A percentile compares a stretch with the other conserved stretches of the same genome.
These are phyloP conservation scores for Schwanniomyces etchellsii DNA, from an alignment of 1,139 yeast genomes.

Conservation along the genomic window DNA sequence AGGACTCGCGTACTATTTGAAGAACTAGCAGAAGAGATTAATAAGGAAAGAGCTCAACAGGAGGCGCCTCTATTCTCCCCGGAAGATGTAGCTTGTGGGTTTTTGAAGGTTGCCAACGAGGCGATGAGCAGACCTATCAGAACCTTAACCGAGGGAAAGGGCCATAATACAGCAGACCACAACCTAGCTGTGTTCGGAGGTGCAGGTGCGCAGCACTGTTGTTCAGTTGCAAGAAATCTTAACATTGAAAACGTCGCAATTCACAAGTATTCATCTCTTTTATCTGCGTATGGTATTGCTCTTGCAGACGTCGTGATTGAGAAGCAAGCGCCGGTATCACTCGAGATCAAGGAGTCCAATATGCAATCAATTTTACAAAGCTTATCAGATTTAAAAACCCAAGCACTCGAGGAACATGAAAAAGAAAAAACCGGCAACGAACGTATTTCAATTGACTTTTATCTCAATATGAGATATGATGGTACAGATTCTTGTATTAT, in stretches of 20 bases:
- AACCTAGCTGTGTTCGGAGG: conserved; percentile 53
- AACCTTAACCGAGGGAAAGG: conserved; percentile 50
- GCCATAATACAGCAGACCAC: conserved; percentile 40
- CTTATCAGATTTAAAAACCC: conserved; percentile 11
- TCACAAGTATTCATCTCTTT: conserved; percentile 48
- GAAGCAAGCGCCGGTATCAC: conserved; percentile 41
- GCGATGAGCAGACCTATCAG: conserved; percentile 54
- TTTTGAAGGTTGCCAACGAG: conserved; percentile 49
- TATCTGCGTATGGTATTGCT: conserved; percentile 54
- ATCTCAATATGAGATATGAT: conserved; percentile 60
- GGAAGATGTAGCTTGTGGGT: conserved; percentile 49
- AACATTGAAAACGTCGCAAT: conserved; percentile 41
- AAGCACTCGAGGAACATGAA: conserved; percentile 12
- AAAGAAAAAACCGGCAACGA: conserved; percentile 18
- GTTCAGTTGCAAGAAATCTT: conserved; percentile 43
- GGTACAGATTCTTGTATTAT: conserved; percentile 78
- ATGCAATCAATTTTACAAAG: conserved; percentile 17
- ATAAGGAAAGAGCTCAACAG: conserved; percentile 21
- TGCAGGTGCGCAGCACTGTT: conserved; percentile 56
- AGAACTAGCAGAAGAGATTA: conserved; percentile 31
- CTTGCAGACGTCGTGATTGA: conserved; percentile 56
- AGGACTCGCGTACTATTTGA: conserved; percentile 28
- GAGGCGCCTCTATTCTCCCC: conserved; percentile 20
- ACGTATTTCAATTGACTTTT: conserved; percentile 38
- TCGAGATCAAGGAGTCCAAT: conserved; percentile 8